Evolutionary conservation across 345 rosid species (phyloP).

Genomic region (Cardamine occulta): DNA sequence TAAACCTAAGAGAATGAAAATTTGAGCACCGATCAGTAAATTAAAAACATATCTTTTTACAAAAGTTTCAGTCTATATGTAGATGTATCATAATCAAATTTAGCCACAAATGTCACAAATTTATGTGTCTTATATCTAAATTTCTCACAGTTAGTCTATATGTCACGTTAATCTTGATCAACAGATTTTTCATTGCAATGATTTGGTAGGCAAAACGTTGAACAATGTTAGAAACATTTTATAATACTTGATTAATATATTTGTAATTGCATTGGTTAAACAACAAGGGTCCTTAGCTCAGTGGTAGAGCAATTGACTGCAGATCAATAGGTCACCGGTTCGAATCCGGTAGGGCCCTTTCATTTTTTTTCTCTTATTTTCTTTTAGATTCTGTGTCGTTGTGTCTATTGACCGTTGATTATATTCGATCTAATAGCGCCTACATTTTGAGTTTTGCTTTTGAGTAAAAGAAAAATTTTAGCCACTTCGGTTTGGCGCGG

Average conservation of each 20-base stretch:
- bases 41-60: too few species aligned
- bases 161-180: neutral
- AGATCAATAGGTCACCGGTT: constrained; percentile 76
- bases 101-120: neutral
- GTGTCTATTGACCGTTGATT: neutral
- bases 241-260: too few species aligned
- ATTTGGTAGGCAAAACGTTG: too few species aligned
- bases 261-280: too few species aligned
- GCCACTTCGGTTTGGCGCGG: constrained; percentile 1
- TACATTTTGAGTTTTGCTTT: too few species aligned
- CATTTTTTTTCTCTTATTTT: neutral
- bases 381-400: too few species aligned
- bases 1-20: too few species aligned
- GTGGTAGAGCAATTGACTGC: constrained; percentile 90
- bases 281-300: constrained; percentile 67
- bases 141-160: neutral
- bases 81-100: too few species aligned
- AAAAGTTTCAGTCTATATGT: neutral
- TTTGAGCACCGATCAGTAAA: too few species aligned
- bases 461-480: too few species aligned
- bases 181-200: neutral
- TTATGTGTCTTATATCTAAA: neutral
- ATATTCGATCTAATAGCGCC: too few species aligned
- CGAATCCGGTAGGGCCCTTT: constrained; percentile 54
- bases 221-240: too few species aligned